Evolutionary conservation across 2,329 filamentous ascomycete genomes (phyloP).

Genomic region (Beauveria caledonica): DNA sequence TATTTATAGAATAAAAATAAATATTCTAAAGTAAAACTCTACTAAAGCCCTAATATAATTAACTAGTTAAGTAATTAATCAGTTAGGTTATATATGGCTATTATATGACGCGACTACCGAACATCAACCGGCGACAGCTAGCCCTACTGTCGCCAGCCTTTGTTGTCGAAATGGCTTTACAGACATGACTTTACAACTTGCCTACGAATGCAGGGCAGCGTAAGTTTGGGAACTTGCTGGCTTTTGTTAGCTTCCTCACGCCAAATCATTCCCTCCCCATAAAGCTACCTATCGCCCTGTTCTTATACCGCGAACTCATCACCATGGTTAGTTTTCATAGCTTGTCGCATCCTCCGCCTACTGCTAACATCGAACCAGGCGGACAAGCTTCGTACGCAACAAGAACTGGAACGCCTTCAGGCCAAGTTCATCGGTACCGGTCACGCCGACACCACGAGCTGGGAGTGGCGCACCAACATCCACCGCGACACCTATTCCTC

Average conservation of each 20-base stretch:
- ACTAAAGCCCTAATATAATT: too few species aligned
- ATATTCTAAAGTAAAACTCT: too few species aligned
- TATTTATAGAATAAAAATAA: too few species aligned
- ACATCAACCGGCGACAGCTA: background rate
- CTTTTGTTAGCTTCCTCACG: background rate
- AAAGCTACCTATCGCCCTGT: too few species aligned
- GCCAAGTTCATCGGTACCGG: conserved; percentile 93
- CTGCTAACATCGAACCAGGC: conserved; percentile 44
- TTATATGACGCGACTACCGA: conserved; percentile 9
- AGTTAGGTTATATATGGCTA: too few species aligned
- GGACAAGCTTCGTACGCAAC: conserved; percentile 94
- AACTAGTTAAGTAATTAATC: too few species aligned
- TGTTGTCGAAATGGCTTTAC: background rate
- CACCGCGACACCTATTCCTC: conserved; percentile 85
- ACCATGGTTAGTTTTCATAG: conserved; percentile 19
- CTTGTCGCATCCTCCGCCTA: background rate
- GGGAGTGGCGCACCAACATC: conserved; percentile 96
- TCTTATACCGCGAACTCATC: background rate
- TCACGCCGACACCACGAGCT: conserved; percentile 91
- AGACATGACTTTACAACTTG: background rate
- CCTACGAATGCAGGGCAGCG: background rate
- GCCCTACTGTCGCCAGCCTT: conserved; percentile 6
- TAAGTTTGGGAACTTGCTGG: background rate
- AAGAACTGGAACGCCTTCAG: conserved; percentile 95
- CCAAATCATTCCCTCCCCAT: too few species aligned